Evolutionary conservation across 257 asterid species (phyloP).

Genomic region (Cynanchum wilfordii): DNA sequence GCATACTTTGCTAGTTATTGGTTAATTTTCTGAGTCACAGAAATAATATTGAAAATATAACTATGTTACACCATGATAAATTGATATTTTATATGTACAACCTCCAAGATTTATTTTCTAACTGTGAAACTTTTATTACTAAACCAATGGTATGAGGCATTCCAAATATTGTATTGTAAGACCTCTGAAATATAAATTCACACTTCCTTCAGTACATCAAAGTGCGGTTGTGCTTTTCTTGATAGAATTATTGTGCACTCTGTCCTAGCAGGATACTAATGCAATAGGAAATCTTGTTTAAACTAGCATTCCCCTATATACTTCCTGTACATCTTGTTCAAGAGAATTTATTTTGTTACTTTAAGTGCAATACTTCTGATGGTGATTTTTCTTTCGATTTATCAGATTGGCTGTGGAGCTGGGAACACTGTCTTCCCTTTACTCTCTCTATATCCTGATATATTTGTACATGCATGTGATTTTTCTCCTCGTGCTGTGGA

Average conservation of each 20-base stretch:
- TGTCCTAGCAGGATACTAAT: background rate
- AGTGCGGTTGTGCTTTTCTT: background rate
- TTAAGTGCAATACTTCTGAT: conserved; percentile 11
- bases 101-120: background rate
- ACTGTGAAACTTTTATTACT: background rate
- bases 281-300: background rate
- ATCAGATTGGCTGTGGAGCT: conserved; percentile 96
- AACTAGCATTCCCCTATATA: background rate
- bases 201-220: background rate
- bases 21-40: background rate
- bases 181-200: background rate
- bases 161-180: background rate
- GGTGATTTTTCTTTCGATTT: conserved; percentile 10
- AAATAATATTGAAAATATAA: background rate
- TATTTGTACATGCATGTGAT: conserved; percentile 85
- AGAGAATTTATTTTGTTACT: conserved; percentile 1
- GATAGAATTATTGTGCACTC: background rate
- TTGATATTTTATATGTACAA: background rate
- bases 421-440: conserved; percentile 92
- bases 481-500: conserved; percentile 91
- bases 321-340: background rate
- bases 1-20: background rate
- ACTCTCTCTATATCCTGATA: conserved; percentile 62
- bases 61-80: background rate
- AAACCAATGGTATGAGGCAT: background rate